Evolutionary conservation across 1,284 basidiomycete species (phyloP).

Genomic region (Dichomitus squalens): DNA sequence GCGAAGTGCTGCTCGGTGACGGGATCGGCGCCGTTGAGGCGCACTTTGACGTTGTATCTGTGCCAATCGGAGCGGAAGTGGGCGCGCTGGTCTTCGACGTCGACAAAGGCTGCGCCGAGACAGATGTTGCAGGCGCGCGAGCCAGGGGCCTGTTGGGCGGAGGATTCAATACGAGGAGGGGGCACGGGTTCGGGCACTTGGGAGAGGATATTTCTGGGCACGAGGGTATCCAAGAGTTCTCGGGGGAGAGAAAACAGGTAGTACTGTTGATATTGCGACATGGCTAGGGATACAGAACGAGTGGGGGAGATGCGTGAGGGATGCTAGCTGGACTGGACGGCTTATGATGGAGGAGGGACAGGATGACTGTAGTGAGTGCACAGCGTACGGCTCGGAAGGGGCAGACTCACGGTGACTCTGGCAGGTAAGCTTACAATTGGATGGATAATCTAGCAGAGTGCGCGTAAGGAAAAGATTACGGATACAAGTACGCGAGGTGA

Average conservation of each 20-base stretch:
- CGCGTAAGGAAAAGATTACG: neutral
- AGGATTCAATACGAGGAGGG: conserved; percentile 35
- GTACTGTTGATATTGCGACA: conserved; percentile 28
- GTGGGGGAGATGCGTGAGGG: neutral
- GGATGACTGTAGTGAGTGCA: conserved; percentile 13
- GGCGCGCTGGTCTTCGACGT: conserved; percentile 80
- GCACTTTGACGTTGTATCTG: conserved; percentile 92
- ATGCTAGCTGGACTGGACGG: neutral
- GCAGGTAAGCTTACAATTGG: neutral
- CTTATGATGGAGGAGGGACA: neutral
- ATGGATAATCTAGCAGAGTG: neutral
- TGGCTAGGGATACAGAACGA: conserved; percentile 16
- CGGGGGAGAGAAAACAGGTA: conserved; percentile 49
- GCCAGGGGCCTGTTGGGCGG: conserved; percentile 37
- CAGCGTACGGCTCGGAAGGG: conserved; percentile 11
- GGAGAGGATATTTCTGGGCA: conserved; percentile 57
- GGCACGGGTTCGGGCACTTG: conserved; percentile 29
- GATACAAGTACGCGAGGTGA: neutral
- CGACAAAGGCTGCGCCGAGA: conserved; percentile 67
- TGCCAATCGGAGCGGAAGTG: conserved; percentile 99
- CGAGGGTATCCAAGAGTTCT: conserved; percentile 69
- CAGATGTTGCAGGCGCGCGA: conserved; percentile 78
- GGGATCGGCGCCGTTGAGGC: conserved; percentile 59
- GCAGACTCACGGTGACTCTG: conserved; percentile 14
- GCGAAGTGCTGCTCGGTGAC: conserved; percentile 76